Base-by-base conservation (phyloP, 2,329 filamentous ascomycete genomes). In the Colletotrichum brevisporum region DNA sequence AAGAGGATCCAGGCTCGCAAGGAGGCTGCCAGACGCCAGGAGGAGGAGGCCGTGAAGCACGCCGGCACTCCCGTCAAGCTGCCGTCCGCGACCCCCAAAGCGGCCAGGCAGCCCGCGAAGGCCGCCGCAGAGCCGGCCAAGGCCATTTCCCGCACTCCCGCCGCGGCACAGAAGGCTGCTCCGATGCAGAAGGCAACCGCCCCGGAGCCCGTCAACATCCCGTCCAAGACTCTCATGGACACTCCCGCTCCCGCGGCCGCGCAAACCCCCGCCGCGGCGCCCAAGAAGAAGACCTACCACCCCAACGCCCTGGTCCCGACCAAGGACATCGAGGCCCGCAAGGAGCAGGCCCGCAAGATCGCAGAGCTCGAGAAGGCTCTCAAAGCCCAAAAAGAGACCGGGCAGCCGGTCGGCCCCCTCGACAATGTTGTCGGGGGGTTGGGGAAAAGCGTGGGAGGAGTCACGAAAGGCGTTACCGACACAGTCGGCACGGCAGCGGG, bases 261-360 rank as follows among this genome's bases (percentile, higher is more conserved):
- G 3, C 36, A 48, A 12, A 53, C 53, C 1, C 47, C 65, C 2
- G 53, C 60, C 2, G 47, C 50, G 1, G 67, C 53, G n/a, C 43
- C 45, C 9, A 64, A 69, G 56, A 57, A 61, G 48, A 54, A 69
- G 43, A 69, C 26, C 0, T 69, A 69, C 18, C 67, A 69, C 50
- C 62, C 67, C 6, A 69, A 53, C 12, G 67, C 67, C 0, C 2
- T 66, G 16, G 21, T 56, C 2, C 56, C 67, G 5, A 69, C 67
- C 18, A 50, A 66, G 6, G 62, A 69, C 15, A 24, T 69, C 52
- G 67, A 69, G 36, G 51, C 55, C 39, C 54, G 41, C 18, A 66
- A 61, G 61, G 45, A 52, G 24, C 18, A 26, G 18, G 48, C 41
- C 16, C 13, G 16, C 13, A 43, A n/a, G 15, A 43, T 43, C 41